Base-by-base conservation (phyloP, 768 basidiomycete species). In the Trametes punicea region DNA sequence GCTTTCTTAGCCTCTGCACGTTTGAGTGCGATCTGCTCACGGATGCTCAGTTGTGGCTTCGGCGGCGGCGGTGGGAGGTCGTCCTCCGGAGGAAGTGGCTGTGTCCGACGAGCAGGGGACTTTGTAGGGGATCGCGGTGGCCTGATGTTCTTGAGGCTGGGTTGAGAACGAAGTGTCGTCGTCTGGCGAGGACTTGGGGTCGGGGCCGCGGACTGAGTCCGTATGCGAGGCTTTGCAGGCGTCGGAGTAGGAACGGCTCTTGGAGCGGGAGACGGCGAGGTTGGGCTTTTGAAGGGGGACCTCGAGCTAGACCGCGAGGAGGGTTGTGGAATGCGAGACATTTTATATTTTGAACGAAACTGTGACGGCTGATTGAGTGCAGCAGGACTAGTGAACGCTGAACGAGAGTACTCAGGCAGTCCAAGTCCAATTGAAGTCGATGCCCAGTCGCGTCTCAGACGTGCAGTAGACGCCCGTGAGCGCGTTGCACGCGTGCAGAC, bases 1-100 rank as follows among this genome's bases (percentile, higher is more conserved):
- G 76, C 73, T 64, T 89, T 91, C 73, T 85, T 90, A 0, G 84
- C 87, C 65, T 90, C 87, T 0, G 90, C 88, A 39, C 90, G 77
- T 59, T 81, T 88, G 41, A 89, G 73, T 2, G 90, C 90, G 65
- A 93, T 90, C 13, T 84, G 86, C 59, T 90, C 90, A 62, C 84
- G 84, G 59, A 91, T 78, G 65, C 79, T 89, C 27, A 80, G 55
- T 33, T 67, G 60, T 16, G 71, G 65, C 36, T 70, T 76, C 15
- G 60, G 49, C 21, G 55, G 52, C n/a, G 52, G 41, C 7, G 58
- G 48, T 3, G 57, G 49, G 4, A 46, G 47, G 21, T 57, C 62
- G 13, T 56, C 57, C 18, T 50, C 51, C 1, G 55, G 16, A 2
- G 58, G 51, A 6, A 61, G 51, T 4, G 59, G 60, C 13, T 26